Evolutionary conservation across 768 basidiomycete species (phyloP), one percentile per base, ranked within the genome.

Genomic region (Tricholoma bakamatsutake): DNA sequence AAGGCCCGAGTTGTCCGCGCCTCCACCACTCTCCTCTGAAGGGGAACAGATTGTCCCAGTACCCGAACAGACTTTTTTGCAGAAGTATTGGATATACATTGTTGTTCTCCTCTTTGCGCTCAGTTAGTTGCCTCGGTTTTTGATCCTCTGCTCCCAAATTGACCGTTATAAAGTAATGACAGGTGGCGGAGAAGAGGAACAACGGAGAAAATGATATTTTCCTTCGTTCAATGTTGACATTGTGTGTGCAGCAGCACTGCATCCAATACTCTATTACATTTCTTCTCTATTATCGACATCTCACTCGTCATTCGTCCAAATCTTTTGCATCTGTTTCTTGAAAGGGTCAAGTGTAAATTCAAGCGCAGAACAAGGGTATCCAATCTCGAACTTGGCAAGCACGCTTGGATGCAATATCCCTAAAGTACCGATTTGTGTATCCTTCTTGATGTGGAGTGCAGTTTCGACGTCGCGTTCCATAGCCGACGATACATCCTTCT

Each of bases 311-410:
- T 80, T 79, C 48, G 78, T 81, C 80, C 80, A 83, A 56, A 80
- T 71, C 64, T 73, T 76, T 42, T 79, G 74, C 74, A 78, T 77
- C 61, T 80, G 76, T 71, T 87, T 90, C 75, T 89, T 85, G 80
- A 99, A 93, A n/a, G 90, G 90, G 71, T 98, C 95, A 45, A 98
- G 77, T 30, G 87, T 88, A 70, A 99, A 93, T 77, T 99, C 96
- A 54, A 99, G 73, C 6, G 87, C 87, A 33, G 95, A 98, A 73
- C 95, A 98, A 17, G 96, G 96, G 73, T 90, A 95, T 40, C 81
- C 82, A 59, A 98, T 88, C 70, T 98, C 95, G 71, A 96, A 99
- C 66, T 92, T 93, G 63, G 85, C 83, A 55, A 99, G 75, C 4
- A 98, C 97, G 5, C 75, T 81, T 8, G 97, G 97, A 70, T 99